Evolutionary conservation across 2,329 filamentous ascomycete genomes (phyloP).

Genomic region (Ceratocystis colombiana): DNA sequence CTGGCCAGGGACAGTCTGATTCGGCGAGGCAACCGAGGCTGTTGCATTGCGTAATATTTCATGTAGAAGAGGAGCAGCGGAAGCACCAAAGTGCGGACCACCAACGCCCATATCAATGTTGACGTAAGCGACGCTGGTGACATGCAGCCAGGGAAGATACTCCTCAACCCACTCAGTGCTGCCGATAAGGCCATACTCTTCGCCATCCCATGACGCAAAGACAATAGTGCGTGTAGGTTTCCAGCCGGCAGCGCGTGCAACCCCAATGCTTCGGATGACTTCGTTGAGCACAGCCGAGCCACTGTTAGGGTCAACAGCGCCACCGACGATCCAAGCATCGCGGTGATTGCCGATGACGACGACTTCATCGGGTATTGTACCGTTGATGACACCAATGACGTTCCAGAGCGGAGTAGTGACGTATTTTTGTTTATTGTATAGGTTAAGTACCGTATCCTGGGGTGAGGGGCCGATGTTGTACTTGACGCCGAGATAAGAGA

Average conservation of each 20-base stretch:
- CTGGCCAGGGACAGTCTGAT: conserved; percentile 63
- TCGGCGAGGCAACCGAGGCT: conserved; percentile 54
- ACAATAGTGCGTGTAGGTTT: conserved; percentile 74
- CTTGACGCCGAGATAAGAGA: conserved; percentile 68
- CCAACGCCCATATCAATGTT: conserved; percentile 70
- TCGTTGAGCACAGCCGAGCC: conserved; percentile 73
- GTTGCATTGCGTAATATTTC: conserved; percentile 60
- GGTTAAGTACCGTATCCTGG: conserved; percentile 57
- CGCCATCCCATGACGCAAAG: conserved; percentile 72
- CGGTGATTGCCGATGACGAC: conserved; percentile 86
- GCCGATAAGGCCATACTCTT: conserved; percentile 78
- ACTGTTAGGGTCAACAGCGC: conserved; percentile 72
- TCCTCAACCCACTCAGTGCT: conserved; percentile 93
- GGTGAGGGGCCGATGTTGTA: conserved; percentile 82
- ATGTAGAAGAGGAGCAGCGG: conserved; percentile 67
- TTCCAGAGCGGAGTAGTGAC: conserved; percentile 78
- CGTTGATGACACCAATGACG: conserved; percentile 85
- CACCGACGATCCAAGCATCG: conserved; percentile 82
- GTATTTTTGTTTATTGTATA: conserved; percentile 72
- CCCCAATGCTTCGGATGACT: conserved; percentile 62
- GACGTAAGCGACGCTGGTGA: conserved; percentile 66
- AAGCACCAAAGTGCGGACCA: conserved; percentile 53
- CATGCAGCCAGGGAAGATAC: conserved; percentile 67
- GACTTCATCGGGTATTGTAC: conserved; percentile 72
- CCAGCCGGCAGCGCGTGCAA: conserved; percentile 52